Conservation (phyloP, 1,139 yeast genomes). For the Magnusiomyces clavatus region DNA sequence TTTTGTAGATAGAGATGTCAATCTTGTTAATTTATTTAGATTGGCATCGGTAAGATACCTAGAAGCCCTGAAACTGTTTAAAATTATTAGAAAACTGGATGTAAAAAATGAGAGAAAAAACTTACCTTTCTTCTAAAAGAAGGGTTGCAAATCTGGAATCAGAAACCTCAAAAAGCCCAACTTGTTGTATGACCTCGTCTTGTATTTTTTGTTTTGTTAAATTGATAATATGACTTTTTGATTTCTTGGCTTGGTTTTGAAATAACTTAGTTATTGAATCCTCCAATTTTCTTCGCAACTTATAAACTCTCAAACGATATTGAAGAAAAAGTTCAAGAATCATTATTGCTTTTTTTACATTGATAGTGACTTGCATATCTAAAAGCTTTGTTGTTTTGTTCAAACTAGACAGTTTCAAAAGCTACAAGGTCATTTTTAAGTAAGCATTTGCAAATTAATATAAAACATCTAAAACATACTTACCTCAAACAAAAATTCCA, state of each 20-base stretch:
- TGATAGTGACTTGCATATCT: background rate
- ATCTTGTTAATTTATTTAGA: background rate
- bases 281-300: background rate
- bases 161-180: background rate
- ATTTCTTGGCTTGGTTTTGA: background rate
- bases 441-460: conserved; percentile 2
- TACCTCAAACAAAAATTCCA: background rate
- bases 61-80: background rate
- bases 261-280: background rate
- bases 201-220: background rate
- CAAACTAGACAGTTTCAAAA: background rate
- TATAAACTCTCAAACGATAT: background rate
- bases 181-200: background rate
- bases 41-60: background rate
- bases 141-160: background rate
- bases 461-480: background rate
- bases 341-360: background rate
- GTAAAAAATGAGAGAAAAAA: background rate
- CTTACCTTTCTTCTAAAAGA: conserved; percentile 1
- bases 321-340: background rate
- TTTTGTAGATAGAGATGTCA: background rate
- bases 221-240: background rate
- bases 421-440: background rate
- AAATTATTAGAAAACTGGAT: background rate
- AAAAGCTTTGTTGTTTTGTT: background rate